phyloP scores from a whole-genome alignment of 345 rosid genomes.

The Eucalyptus erythrocorys region DNA sequence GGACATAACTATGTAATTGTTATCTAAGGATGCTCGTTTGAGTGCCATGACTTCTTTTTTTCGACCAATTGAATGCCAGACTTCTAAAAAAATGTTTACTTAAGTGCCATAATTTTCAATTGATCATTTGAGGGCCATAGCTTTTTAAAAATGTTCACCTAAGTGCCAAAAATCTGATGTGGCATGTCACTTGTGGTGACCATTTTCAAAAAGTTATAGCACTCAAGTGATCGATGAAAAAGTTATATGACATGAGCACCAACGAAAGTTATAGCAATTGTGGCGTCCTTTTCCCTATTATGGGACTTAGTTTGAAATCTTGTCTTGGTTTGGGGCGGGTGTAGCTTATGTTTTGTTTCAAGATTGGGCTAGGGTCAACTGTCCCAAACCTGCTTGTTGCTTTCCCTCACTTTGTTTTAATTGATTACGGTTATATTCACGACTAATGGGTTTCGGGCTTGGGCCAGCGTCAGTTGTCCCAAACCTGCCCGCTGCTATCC shows the following conservation, averaged over 20 bases:
- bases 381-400: background rate
- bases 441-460: background rate
- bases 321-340: background rate
- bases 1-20: too few species aligned
- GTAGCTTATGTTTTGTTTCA: background rate
- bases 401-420: background rate
- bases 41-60: background rate
- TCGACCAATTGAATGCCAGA: background rate
- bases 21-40: too few species aligned
- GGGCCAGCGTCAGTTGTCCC: background rate
- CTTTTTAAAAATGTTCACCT: background rate
- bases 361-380: background rate
- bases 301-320: background rate
- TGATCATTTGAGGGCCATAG: background rate
- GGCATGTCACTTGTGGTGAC: background rate
- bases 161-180: background rate
- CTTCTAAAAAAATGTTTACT: too few species aligned
- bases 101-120: background rate
- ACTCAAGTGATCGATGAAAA: background rate
- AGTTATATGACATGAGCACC: background rate
- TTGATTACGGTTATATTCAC: background rate
- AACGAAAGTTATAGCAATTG: background rate
- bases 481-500: background rate
- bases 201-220: background rate
- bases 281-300: background rate